Evolutionary conservation across 2,329 filamentous ascomycete genomes (phyloP).

Genomic region (Macrophomina tecta): DNA sequence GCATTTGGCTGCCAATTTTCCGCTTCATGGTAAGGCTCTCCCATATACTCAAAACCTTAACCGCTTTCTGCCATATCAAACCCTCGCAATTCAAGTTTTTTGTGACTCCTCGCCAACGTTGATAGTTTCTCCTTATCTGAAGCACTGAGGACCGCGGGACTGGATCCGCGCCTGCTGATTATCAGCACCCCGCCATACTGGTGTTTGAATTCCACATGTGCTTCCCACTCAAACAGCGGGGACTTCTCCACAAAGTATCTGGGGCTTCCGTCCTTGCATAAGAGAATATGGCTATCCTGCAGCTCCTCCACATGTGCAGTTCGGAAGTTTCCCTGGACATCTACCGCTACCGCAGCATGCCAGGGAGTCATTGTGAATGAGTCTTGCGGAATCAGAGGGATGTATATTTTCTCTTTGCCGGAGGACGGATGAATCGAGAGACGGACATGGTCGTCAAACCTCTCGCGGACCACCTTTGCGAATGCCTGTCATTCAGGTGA

Average conservation of each 20-base stretch:
- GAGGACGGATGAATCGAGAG: neutral
- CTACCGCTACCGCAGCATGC: neutral
- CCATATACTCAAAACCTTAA: neutral
- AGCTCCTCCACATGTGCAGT: neutral
- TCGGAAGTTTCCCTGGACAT: neutral
- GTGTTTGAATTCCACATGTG: neutral
- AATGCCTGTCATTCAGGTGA: neutral
- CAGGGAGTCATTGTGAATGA: neutral
- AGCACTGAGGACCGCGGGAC: no score
- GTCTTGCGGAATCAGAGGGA: neutral
- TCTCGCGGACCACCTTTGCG: neutral
- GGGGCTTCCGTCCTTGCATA: neutral
- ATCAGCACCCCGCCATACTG: no score
- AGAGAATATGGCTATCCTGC: neutral
- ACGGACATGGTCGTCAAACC: neutral
- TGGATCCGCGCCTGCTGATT: no score
- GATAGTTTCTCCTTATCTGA: no score
- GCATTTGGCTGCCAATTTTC: no score
- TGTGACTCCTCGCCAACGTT: no score
- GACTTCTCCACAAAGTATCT: neutral
- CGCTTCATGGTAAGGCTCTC: no score
- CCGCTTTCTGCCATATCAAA: no score
- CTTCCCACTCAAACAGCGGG: neutral
- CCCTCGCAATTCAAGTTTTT: no score
- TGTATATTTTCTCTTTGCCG: neutral